Evolutionary conservation across 805 yeast species (phyloP), one percentile per base, ranked within the genome.

Genomic region (Barnettozyma vustinii): DNA sequence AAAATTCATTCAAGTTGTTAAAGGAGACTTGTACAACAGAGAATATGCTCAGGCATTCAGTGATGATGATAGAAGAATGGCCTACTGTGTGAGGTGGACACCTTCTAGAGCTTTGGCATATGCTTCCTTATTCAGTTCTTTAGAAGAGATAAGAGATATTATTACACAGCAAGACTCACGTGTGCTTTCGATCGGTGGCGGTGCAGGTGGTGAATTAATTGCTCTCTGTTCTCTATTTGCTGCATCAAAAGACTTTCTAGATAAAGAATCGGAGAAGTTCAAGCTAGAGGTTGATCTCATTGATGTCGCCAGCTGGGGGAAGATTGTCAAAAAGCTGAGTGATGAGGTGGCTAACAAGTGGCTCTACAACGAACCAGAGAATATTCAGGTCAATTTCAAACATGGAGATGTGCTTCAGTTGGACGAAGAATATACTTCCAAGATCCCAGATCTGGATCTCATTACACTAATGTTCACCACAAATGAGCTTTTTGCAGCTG

Each of bases 31-130:
- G 18, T 89, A 70, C 63, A 77, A 87, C 45, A 68, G 96, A 56
- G 81, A 88, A 52, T 89, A 87, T 61, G 49, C 73, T 5, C 68
- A 70, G 10, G 96, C 96, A 1, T 89, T 90, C 62, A 77, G 77
- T 48, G 66, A 69, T 45, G 81, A 76, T 45, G 74, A 70, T 42
- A 82, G 84, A 55, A 71, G 95, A 46, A 76, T 75, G 53, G 96
- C 95, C 0, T 89, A 89, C 59, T 86, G 83, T 18, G 77, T 83
- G 19, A 70, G 97, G 56, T 89, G 97, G 97, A 76, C 94, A 0
- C 91, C 96, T 0, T 79, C 94, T 0, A 70, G 96, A 48, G 83
- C 96, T 0, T 69, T 87, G 42, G 81, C 88, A 0, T 89, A 89
- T 61, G 65, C 84, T 2, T 79, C 89, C 1, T 70, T 89, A 20